Evolutionary conservation across 441 rosid genomes (phyloP).

Genomic region (Bruguiera hainesii): DNA sequence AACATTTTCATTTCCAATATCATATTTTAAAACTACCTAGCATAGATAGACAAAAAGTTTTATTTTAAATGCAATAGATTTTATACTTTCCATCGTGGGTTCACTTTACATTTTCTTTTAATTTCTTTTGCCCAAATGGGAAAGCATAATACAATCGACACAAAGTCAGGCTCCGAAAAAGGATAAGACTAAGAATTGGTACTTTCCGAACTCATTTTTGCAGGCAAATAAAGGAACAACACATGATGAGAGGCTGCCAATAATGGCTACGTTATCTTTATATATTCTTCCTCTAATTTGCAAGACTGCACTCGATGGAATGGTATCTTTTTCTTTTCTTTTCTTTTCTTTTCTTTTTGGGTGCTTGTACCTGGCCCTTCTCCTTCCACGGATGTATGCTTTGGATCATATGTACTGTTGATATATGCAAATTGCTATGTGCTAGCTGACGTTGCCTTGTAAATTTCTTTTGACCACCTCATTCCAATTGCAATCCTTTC

Average conservation of each 20-base stretch:
- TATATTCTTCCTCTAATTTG: neutral
- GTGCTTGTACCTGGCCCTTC: neutral
- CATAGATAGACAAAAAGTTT: too few species aligned
- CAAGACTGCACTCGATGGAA: neutral
- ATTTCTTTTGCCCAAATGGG: constrained; percentile 17
- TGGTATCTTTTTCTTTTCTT: neutral
- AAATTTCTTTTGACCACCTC: too few species aligned
- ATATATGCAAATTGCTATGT: neutral
- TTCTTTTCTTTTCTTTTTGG: too few species aligned
- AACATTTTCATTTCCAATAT: too few species aligned
- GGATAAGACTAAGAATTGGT: constrained; percentile 16
- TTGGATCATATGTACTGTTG: neutral
- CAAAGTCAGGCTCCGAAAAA: constrained; percentile 17
- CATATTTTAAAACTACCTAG: too few species aligned
- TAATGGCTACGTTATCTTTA: constrained; percentile 8
- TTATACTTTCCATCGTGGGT: neutral
- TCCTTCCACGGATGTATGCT: neutral
- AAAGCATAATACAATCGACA: constrained; percentile 12
- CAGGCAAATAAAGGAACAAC: constrained; percentile 8
- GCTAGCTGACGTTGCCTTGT: too few species aligned
- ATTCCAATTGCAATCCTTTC: too few species aligned
- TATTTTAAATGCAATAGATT: too few species aligned
- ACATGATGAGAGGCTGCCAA: neutral
- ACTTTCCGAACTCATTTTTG: neutral
- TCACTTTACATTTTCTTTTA: too few species aligned